Conservation (phyloP, 139 green algal species). For the Dunaliella sp. region DNA sequence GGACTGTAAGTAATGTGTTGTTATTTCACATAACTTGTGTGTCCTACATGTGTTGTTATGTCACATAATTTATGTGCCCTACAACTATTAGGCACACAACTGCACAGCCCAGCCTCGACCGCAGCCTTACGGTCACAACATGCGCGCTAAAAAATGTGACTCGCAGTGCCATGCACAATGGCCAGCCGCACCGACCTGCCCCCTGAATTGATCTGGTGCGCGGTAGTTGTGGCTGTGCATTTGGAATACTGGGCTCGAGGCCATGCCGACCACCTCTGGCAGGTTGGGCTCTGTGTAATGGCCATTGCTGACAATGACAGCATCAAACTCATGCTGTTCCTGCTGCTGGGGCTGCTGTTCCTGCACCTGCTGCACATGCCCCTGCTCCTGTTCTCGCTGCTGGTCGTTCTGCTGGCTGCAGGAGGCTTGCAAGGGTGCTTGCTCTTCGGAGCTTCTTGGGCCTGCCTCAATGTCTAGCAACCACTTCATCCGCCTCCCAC, state of each 20-base stretch:
- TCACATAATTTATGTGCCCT: too few relatives aligned
- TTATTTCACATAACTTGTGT: too few relatives aligned
- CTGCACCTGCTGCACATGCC: neutral
- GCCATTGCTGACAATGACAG: constrained; percentile 79
- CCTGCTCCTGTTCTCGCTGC: neutral
- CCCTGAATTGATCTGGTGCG: constrained; percentile 45
- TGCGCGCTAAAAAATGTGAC: too few relatives aligned
- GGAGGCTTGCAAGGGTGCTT: neutral
- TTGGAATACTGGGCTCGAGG: constrained; percentile 50
- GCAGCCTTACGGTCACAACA: too few relatives aligned
- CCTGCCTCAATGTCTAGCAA: neutral
- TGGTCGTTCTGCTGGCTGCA: neutral
- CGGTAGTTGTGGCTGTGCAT: constrained; percentile 80
- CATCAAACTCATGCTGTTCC: constrained; percentile 67
- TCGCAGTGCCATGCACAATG: too few relatives aligned
- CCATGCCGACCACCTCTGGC: constrained; percentile 48
- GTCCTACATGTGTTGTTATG: too few relatives aligned
- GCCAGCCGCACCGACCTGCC: constrained; percentile 38
- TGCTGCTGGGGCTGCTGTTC: constrained; percentile 9
- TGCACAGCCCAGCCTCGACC: too few relatives aligned
- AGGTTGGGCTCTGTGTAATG: constrained; percentile 77
- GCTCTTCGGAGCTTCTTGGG: neutral
- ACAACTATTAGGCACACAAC: too few relatives aligned
- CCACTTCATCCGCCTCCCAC: neutral
- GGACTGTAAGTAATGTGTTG: too few relatives aligned